Evolutionary conservation across 2,329 filamentous ascomycete species (phyloP), one percentile per base, ranked within the genome.

Genomic region (Xylariaceae sp.): DNA sequence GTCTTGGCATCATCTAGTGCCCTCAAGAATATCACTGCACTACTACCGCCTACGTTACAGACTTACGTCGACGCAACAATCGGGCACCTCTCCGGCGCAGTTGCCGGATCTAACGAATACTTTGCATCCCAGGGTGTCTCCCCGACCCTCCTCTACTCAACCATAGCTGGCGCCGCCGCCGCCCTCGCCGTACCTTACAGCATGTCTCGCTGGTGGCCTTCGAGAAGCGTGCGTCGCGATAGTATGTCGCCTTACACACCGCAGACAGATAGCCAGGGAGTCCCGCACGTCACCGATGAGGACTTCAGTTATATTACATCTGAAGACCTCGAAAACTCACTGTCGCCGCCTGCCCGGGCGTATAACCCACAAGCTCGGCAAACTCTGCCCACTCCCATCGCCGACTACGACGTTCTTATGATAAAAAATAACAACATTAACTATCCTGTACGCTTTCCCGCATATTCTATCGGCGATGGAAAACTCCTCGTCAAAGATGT

Each of bases 301-400:
- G 89, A 93, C 75, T 93, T 87, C 72, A 88, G 85, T 70, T 93
- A 93, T 77, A 92, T 93, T 69, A 91, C 89, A n/a, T 86, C 87
- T 23, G 85, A 90, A 66, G 89, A 93, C 67, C 73, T 92, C 40
- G 79, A 84, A 57, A 73, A 77, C 37, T 70, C 61, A 71, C 72
- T 68, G 69, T 68, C 59, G 70, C 63, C 59, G 66, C 73, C 67
- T 61, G 65, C 65, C 50, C 70, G 67, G 71, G 67, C 73, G n/a
- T 79, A 81, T 59, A 75, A 79, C 54, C 72, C 76, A 23, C 72
- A 64, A 20, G 56, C 46, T 37, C 65, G 64, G 49, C 74, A 70
- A 18, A 66, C 70, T 4, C 69, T 72, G 2, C 68, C 71, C 60
- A 75, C 48, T 16, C 44, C 59, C 14, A 54, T 71, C 61, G 75